These are phyloP conservation scores for Verticillium nubilum DNA, from an alignment of 2,329 filamentous ascomycete genomes.

Conservation along the genomic window DNA sequence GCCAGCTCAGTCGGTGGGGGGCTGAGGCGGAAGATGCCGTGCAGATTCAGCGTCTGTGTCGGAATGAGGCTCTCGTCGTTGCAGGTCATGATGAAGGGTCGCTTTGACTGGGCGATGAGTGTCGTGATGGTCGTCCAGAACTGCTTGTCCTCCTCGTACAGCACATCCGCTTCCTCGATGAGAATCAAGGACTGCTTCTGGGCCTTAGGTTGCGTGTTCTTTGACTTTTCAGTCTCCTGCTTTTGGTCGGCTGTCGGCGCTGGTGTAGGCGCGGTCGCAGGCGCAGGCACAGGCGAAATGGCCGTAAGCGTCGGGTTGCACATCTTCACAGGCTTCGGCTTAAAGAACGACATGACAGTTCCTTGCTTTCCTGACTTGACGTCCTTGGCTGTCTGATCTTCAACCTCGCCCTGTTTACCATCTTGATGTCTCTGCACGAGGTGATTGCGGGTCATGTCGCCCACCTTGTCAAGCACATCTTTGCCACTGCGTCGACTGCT, in stretches of 20 bases:
- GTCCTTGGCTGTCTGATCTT: constrained; percentile 49
- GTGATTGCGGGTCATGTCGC: constrained; percentile 96
- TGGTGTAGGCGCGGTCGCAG: not conserved
- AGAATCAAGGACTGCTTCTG: constrained; percentile 95
- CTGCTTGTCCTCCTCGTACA: constrained; percentile 93
- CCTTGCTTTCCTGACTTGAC: constrained; percentile 67
- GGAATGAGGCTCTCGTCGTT: constrained; percentile 85
- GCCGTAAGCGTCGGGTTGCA: constrained; percentile 13
- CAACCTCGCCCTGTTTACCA: constrained; percentile 21
- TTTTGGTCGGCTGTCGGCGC: constrained; percentile 8
- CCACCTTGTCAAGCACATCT: constrained; percentile 86
- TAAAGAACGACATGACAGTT: constrained; percentile 79
- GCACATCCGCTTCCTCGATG: constrained; percentile 85
- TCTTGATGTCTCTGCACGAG: constrained; percentile 56
- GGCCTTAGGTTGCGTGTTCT: constrained; percentile 24
- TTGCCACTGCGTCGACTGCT: constrained; percentile 78
- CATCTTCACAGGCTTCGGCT: constrained; percentile 36
- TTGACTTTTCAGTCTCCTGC: constrained; percentile 3
- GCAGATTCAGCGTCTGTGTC: constrained; percentile 65
- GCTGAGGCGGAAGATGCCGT: constrained; percentile 76
- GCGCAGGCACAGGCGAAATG: not conserved
- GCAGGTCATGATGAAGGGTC: constrained; percentile 92
- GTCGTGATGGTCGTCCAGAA: constrained; percentile 83
- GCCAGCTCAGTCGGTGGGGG: constrained; percentile 62
- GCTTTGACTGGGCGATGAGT: constrained; percentile 77